Evolutionary conservation across 2,329 filamentous ascomycete genomes (phyloP).

Genomic region (Alternaria sp.): DNA sequence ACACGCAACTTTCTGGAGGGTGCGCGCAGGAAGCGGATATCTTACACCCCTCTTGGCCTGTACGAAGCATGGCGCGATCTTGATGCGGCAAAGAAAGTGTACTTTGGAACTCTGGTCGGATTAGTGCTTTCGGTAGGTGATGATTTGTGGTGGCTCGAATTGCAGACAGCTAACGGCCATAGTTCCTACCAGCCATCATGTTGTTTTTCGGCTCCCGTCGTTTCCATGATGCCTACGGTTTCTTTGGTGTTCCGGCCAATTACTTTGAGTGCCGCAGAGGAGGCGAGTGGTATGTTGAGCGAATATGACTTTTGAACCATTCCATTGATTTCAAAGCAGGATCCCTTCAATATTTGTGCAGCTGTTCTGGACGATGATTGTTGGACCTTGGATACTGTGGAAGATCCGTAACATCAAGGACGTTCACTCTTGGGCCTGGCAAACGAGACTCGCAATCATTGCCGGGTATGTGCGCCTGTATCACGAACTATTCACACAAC

Average conservation of each 20-base stretch:
- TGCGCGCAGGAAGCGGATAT: slow-evolving; percentile 44
- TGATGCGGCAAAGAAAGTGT: slow-evolving; percentile 46
- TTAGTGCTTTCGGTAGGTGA: slow-evolving; percentile 42
- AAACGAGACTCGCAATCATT: slow-evolving; percentile 48
- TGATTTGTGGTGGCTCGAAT: neutral
- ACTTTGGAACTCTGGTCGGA: slow-evolving; percentile 40
- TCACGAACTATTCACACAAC: slow-evolving; percentile 4
- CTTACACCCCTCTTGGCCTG: slow-evolving; percentile 40
- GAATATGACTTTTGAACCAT: neutral
- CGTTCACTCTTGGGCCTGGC: slow-evolving; percentile 51
- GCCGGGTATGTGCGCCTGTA: slow-evolving; percentile 38
- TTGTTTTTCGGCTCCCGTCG: slow-evolving; percentile 71
- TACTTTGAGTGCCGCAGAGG: slow-evolving; percentile 59
- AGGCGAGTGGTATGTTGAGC: slow-evolving; percentile 67
- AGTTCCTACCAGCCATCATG: slow-evolving; percentile 67
- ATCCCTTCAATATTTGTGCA: slow-evolving; percentile 49
- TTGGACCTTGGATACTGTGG: slow-evolving; percentile 51
- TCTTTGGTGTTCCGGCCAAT: slow-evolving; percentile 58
- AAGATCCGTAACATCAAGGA: slow-evolving; percentile 49
- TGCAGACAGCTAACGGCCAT: slow-evolving; percentile 23
- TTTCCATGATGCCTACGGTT: slow-evolving; percentile 66
- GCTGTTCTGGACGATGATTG: slow-evolving; percentile 47
- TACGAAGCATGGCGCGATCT: slow-evolving; percentile 41
- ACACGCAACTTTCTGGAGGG: slow-evolving; percentile 45
- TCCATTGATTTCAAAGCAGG: slow-evolving; percentile 31